Evolutionary conservation across 108 stramenopile genomes (phyloP).

Genomic region (Seminavis robusta): DNA sequence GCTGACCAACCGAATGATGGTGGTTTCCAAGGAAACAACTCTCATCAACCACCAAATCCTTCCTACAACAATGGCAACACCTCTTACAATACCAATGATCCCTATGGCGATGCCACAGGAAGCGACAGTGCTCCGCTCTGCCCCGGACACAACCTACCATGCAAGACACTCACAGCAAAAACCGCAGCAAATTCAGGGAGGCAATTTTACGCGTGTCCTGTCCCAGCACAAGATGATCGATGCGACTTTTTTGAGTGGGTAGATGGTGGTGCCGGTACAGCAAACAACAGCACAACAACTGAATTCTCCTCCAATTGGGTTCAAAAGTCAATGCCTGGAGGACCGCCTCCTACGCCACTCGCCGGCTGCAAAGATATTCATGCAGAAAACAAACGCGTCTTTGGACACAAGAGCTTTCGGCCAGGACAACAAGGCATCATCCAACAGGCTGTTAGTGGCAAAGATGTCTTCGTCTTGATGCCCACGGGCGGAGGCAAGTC

Average conservation of each 20-base stretch:
- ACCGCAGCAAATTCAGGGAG: conserved; percentile 68
- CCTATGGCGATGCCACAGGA: no score
- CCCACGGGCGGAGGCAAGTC: conserved; percentile 95
- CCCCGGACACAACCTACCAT: conserved; percentile 71
- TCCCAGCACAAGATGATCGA: no score
- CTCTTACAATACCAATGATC: no score
- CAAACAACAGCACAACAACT: conserved; percentile 16
- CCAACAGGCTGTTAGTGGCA: conserved; percentile 81
- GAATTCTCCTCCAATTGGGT: conserved; percentile 5
- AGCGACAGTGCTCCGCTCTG: conserved; percentile 72
- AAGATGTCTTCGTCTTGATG: conserved; percentile 98
- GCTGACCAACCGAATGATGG: no score
- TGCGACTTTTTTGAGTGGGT: conserved; percentile 91
- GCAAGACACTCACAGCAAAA: conserved; percentile 53
- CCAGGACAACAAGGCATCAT: conserved; percentile 90
- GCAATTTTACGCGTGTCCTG: conserved; percentile 82
- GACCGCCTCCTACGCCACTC: background rate
- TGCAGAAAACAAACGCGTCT: conserved; percentile 68
- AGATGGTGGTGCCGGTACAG: conserved; percentile 60
- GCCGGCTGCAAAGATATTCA: conserved; percentile 44
- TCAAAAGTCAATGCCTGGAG: background rate
- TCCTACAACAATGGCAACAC: no score
- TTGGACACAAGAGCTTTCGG: conserved; percentile 88
- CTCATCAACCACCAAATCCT: no score
- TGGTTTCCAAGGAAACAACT: no score